These are phyloP conservation scores for Thielaviopsis punctulata DNA, from an alignment of 2,329 filamentous ascomycete species.

Conservation along the genomic window DNA sequence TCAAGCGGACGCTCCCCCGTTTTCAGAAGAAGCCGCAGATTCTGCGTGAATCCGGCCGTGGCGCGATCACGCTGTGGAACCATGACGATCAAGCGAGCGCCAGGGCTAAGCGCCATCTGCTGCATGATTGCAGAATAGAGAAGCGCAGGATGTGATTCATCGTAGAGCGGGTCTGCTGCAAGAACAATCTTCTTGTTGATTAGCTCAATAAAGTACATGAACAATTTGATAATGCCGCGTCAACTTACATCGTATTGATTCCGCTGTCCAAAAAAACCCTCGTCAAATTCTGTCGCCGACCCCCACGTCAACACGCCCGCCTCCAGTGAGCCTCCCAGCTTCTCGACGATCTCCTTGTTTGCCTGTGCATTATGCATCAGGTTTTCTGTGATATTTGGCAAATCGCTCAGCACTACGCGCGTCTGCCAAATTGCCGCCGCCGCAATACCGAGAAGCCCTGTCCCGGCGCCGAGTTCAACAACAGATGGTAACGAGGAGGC, in stretches of 20 bases:
- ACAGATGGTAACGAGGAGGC: conserved; percentile 22
- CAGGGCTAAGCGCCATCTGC: conserved; percentile 40
- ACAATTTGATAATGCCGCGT: background rate
- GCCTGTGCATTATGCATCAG: conserved; percentile 52
- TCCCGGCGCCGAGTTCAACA: conserved; percentile 78
- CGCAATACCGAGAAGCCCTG: conserved; percentile 75
- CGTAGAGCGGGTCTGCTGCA: conserved; percentile 76
- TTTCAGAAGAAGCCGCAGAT: conserved; percentile 46
- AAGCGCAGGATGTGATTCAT: conserved; percentile 60
- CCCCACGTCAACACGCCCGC: conserved; percentile 64
- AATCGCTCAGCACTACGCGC: conserved; percentile 60
- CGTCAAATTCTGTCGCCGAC: conserved; percentile 27
- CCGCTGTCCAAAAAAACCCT: conserved; percentile 25
- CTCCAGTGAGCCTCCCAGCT: conserved; percentile 36
- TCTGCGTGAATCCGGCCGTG: conserved; percentile 40
- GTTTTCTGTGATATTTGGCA: conserved; percentile 71
- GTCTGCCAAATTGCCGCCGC: conserved; percentile 55
- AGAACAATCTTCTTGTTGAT: conserved; percentile 44
- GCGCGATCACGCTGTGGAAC: conserved; percentile 62
- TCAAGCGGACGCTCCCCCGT: conserved; percentile 26
- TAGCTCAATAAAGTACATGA: background rate
- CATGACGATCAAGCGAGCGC: conserved; percentile 58
- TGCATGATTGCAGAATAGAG: conserved; percentile 52
- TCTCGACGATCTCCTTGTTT: conserved; percentile 41
- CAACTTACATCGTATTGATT: conserved; percentile 33